phyloP scores from a whole-genome alignment of 805 yeast species.

The Suhomyces pyralidae region DNA sequence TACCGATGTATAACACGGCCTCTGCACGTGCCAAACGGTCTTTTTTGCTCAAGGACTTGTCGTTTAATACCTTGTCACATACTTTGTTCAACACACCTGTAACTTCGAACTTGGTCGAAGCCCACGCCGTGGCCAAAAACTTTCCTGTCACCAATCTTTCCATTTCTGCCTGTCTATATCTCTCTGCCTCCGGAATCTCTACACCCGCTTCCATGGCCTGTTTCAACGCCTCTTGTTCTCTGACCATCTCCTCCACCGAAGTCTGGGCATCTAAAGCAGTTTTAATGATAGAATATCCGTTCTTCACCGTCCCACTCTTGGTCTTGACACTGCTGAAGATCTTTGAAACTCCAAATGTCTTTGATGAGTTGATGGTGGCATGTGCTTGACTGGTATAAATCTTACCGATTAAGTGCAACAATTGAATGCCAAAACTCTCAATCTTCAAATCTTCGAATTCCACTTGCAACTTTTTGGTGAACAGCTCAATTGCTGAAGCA shows the following conservation, averaged over 20 bases:
- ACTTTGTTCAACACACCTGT: constrained; percentile 81
- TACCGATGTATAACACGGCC: constrained; percentile 72
- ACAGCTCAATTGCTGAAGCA: constrained; percentile 57
- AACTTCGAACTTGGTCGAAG: constrained; percentile 84
- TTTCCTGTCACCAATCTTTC: constrained; percentile 85
- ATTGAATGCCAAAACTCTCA: constrained; percentile 93
- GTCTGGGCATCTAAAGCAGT: constrained; percentile 87
- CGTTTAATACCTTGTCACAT: constrained; percentile 48
- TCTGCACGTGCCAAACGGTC: constrained; percentile 74
- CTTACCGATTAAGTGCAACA: constrained; percentile 78
- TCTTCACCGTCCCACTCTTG: constrained; percentile 78
- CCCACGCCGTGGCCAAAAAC: constrained; percentile 92
- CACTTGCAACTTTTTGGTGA: constrained; percentile 47
- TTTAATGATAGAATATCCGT: constrained; percentile 76
- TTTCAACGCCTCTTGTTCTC: constrained; percentile 55
- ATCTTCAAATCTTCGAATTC: constrained; percentile 82
- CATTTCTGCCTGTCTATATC: constrained; percentile 55
- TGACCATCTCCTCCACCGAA: constrained; percentile 63
- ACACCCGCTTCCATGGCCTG: constrained; percentile 24
- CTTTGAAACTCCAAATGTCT: constrained; percentile 83
- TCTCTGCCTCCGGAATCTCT: constrained; percentile 33
- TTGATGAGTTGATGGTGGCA: constrained; percentile 69
- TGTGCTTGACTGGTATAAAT: constrained; percentile 74
- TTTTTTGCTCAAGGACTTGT: constrained; percentile 55
- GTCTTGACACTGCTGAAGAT: constrained; percentile 78